Conservation (phyloP, 371 early-diverging fungal genomes). For the Mucor plumbeus region DNA sequence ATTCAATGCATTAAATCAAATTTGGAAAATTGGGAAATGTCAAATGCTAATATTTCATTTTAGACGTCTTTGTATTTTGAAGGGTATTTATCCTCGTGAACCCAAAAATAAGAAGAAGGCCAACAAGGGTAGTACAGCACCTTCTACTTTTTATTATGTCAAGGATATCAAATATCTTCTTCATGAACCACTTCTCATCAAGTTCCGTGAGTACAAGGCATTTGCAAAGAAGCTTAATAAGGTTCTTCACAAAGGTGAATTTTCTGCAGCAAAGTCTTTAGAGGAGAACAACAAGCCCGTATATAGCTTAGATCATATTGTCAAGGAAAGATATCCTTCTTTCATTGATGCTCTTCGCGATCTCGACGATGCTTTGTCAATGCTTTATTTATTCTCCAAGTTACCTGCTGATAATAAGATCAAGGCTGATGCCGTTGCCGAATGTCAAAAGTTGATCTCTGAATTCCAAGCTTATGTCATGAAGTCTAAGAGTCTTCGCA, state of each 20-base stretch:
- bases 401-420: slow-evolving; percentile 80
- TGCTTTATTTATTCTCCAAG: slow-evolving; percentile 91
- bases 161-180: slow-evolving; percentile 94
- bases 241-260: slow-evolving; percentile 83
- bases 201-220: slow-evolving; percentile 90
- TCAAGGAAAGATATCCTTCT: slow-evolving; percentile 94
- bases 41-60: slow-evolving; percentile 3
- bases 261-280: slow-evolving; percentile 73
- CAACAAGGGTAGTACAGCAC: slow-evolving; percentile 89
- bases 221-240: slow-evolving; percentile 86
- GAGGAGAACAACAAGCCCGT: slow-evolving; percentile 77
- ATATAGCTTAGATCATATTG: slow-evolving; percentile 90
- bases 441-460: slow-evolving; percentile 80
- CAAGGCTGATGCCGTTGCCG: slow-evolving; percentile 64
- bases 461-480: slow-evolving; percentile 95
- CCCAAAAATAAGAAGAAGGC: slow-evolving; percentile 94
- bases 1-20: neutral
- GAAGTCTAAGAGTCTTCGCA: slow-evolving; percentile 76
- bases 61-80: slow-evolving; percentile 95
- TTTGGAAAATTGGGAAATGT: slow-evolving; percentile 4
- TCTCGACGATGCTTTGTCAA: slow-evolving; percentile 95
- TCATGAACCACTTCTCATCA: slow-evolving; percentile 91
- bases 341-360: slow-evolving; percentile 95
- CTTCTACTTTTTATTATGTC: slow-evolving; percentile 90
- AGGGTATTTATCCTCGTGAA: slow-evolving; percentile 97